These are phyloP conservation scores for Zalaria obscura DNA, from an alignment of 2,329 filamentous ascomycete species.

Conservation along the genomic window DNA sequence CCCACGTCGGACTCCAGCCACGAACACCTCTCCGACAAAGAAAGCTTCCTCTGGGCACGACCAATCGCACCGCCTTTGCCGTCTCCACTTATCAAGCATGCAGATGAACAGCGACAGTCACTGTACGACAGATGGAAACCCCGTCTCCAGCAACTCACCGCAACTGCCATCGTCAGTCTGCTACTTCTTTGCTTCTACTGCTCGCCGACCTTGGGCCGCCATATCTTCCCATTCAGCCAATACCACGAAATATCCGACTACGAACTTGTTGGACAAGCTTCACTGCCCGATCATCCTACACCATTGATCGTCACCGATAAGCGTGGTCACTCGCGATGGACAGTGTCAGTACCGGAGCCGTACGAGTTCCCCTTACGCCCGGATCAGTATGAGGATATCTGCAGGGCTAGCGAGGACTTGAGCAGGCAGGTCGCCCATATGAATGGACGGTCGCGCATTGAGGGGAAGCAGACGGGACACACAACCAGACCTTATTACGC, in stretches of 20 bases:
- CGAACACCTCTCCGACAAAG: constrained; percentile 45
- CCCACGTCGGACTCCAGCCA: constrained; percentile 49
- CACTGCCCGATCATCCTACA: constrained; percentile 57
- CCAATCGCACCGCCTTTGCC: constrained; percentile 7
- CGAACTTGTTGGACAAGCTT: constrained; percentile 52
- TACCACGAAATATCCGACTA: constrained; percentile 25
- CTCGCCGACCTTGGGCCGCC: constrained; percentile 12
- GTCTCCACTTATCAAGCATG: constrained; percentile 9
- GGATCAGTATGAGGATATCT: constrained; percentile 56
- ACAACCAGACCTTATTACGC: constrained; percentile 37
- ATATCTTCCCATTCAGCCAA: constrained; percentile 14
- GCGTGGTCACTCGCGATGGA: constrained; percentile 57
- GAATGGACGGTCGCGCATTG: constrained; percentile 17
- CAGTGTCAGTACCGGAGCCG: constrained; percentile 59
- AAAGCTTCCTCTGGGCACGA: constrained; percentile 27
- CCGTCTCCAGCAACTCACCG: constrained; percentile 5
- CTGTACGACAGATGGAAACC: not conserved
- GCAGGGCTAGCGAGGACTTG: constrained; percentile 38
- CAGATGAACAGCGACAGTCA: constrained; percentile 4
- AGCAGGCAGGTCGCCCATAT: constrained; percentile 17
- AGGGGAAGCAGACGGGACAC: constrained; percentile 24
- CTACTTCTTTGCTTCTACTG: constrained; percentile 5
- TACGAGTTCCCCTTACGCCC: constrained; percentile 52
- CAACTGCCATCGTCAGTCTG: constrained; percentile 2
- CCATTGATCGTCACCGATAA: constrained; percentile 56